Evolutionary conservation across 2,329 filamentous ascomycete species (phyloP).

Genomic region (Cyphellophora attinorum): DNA sequence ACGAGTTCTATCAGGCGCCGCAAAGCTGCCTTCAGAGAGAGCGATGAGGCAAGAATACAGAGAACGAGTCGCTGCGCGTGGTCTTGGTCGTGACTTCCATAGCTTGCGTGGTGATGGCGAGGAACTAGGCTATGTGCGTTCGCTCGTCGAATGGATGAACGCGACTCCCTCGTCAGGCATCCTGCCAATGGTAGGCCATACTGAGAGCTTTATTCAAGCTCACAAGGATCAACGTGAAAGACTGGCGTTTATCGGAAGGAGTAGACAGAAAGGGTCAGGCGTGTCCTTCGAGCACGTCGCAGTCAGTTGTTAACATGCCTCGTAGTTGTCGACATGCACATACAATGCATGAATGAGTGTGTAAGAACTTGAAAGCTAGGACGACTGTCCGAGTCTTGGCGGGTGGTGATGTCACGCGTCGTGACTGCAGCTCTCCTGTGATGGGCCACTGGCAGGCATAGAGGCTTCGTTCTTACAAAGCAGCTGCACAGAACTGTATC

Average conservation of each 20-base stretch:
- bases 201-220: slow-evolving; percentile 1
- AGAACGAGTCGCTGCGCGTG: slow-evolving; percentile 19
- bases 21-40: slow-evolving; percentile 34
- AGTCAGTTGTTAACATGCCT: background rate
- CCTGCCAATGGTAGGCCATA: slow-evolving; percentile 3
- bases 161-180: background rate
- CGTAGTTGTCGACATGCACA: no score
- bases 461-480: no score
- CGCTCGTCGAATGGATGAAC: slow-evolving; percentile 28
- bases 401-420: no score
- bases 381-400: no score
- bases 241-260: slow-evolving; percentile 1
- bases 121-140: slow-evolving; percentile 26
- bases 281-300: background rate
- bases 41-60: slow-evolving; percentile 28
- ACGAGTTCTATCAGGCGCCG: slow-evolving; percentile 44
- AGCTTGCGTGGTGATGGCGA: slow-evolving; percentile 23
- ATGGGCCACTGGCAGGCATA: no score
- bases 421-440: no score
- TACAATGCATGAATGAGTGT: no score
- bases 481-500: no score
- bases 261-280: background rate
- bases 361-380: no score
- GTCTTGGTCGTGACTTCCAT: slow-evolving; percentile 26
- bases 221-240: slow-evolving; percentile 2